Base-by-base conservation (phyloP, 805 yeast species). In the Saccharomycopsis sp. region DNA sequence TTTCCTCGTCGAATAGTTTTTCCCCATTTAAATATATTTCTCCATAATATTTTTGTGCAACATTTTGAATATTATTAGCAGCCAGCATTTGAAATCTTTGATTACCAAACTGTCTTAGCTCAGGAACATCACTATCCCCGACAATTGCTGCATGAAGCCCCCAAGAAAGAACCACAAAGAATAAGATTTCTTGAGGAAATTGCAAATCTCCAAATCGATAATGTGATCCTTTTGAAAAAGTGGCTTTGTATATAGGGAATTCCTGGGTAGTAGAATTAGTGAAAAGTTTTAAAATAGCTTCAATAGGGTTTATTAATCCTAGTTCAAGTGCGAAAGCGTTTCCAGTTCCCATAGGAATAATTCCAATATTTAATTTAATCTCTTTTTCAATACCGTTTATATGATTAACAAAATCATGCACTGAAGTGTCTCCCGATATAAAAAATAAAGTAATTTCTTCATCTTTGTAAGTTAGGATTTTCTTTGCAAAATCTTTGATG, bases 121-220 rank as follows among this genome's bases (percentile, higher is more conserved):
- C 81, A 0, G 74, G 71, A 1, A 74, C 65, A 51, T 82, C 88
- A 36, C 82, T 71, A 51, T 81, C 87, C 2, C 84, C 85, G 3
- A 82, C 89, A 32, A 83, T 61, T 0, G 84, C 68, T 1, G 89
- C 81, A 55, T 82, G 94, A 44, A 82, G 68, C 1, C 76, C 84
- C 87, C 89, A 82, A 0, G 87, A 78, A 0, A 70, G 65, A 13
- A 82, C 89, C 2, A 79, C 82, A 8, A 69, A 34, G 51, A 70
- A 64, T 35, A 1, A 42, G 37, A 3, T 53, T 37, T 5, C 42
- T 42, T 4, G 30, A 33, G 27, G 20, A 4, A 9, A 14, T 5
- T 28, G 19, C 37, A 62, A 63, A n/a, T 20, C 27, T 15, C 19
- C 34, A 21, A 9, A 57, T 14, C 39, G 31, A 56, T 49, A 30